Evolutionary conservation across 345 rosid species (phyloP), one percentile per base, ranked within the genome.

Genomic region (Gossypium arboreum): DNA sequence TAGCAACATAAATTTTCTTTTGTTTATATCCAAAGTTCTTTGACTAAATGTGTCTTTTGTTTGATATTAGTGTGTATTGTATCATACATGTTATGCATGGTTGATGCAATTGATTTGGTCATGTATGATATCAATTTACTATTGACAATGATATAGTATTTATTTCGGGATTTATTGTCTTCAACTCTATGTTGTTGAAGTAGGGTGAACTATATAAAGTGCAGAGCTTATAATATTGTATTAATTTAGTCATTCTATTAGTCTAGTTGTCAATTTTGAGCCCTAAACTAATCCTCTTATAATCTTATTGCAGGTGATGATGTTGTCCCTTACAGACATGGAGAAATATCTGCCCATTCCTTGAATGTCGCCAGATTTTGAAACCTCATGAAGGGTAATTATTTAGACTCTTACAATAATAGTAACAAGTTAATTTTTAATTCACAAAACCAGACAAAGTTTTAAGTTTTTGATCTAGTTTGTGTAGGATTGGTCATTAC

Each of bases 401-500:
- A 18, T 22, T 63, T 16, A 9, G 29, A 65, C 62, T 39, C 52
- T 57, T 73, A 39, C 39, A 2, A 12, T 15, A 59, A 17, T 65
- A 65, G 48, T 47, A 67, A 50, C 52, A 51, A 34, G 62, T 59
- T 69, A 47, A 24, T 15, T 18, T 13, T 47, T 48, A 12, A 59
- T 3, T 27, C 24, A 25, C 16, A 43, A 63, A 57, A 74, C 62
- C 22, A 22, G 56, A 25, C 41, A 34, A 34, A 43, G 25, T 68
- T 25, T n/a, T 2, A 54, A 34, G 45, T 29, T 54, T 34, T 68
- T 75, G 25, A 60, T 66, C 66, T 83, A 52, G 58, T n/a, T 34
- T 65, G 2, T 81, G 79, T 86, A 94, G 98, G 81, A 88, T 92
- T 66, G 98, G 94, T 75, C 97, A 91, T 78, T 94, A 92, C 77